Evolutionary conservation across 2,329 filamentous ascomycete genomes (phyloP).

Genomic region (Calonectria pauciramosa): DNA sequence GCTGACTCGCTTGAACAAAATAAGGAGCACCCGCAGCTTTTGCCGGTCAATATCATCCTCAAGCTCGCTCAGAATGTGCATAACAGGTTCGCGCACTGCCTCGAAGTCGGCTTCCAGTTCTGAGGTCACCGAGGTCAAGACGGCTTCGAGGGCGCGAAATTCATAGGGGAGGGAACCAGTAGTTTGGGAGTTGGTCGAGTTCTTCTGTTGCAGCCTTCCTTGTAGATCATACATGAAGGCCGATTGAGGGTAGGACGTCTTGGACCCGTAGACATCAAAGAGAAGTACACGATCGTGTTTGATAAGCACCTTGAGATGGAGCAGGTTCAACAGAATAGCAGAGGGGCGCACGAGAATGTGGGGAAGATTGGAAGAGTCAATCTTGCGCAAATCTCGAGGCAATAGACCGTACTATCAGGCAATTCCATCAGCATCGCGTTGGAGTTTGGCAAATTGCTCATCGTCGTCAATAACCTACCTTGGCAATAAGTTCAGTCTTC

Average conservation of each 20-base stretch:
- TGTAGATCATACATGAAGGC: constrained; percentile 98
- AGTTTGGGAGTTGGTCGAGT: constrained; percentile 61
- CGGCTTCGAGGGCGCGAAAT: constrained; percentile 94
- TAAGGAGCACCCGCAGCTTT: constrained; percentile 89
- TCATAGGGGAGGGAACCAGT: constrained; percentile 87
- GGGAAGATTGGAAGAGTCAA: constrained; percentile 94
- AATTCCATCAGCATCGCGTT: constrained; percentile 17
- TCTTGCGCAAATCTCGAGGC: constrained; percentile 95
- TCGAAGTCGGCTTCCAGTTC: constrained; percentile 96
- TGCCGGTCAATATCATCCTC: constrained; percentile 98
- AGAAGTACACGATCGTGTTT: constrained; percentile 95
- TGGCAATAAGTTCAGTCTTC: constrained; percentile 96
- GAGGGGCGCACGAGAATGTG: constrained; percentile 95
- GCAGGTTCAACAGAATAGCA: constrained; percentile 93
- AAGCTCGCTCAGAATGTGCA: constrained; percentile 87
- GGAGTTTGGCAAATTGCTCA: neutral
- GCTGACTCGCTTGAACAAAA: constrained; percentile 94
- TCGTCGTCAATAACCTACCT: constrained; percentile 64
- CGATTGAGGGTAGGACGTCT: constrained; percentile 94
- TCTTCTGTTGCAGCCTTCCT: constrained; percentile 89
- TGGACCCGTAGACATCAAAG: constrained; percentile 96
- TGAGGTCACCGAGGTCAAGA: constrained; percentile 92
- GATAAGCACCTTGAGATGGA: constrained; percentile 96
- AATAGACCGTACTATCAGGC: constrained; percentile 83
- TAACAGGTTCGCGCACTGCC: constrained; percentile 91